Conservation (phyloP, 2,329 filamentous ascomycete genomes). For the Pseudogymnoascus pannorum region DNA sequence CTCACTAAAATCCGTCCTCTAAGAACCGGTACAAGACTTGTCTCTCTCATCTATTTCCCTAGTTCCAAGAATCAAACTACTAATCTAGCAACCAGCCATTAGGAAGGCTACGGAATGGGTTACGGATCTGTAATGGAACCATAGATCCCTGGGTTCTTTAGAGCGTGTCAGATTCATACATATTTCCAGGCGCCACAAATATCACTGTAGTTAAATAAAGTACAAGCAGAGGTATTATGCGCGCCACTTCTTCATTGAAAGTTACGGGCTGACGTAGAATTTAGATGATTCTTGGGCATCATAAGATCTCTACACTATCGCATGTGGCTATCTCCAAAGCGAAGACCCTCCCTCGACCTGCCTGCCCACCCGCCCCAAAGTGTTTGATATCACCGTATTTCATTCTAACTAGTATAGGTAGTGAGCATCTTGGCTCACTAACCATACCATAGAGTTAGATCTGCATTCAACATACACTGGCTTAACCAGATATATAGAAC, state of each 20-base stretch:
- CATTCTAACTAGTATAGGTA: background rate
- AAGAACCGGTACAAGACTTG: background rate
- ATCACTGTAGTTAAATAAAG: background rate
- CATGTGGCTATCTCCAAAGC: no score
- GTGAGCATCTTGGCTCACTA: background rate
- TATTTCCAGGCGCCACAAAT: background rate
- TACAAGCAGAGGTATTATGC: background rate
- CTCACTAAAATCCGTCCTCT: no score
- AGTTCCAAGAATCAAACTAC: background rate
- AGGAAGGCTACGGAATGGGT: background rate
- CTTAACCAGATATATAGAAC: background rate
- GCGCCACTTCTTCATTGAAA: background rate
- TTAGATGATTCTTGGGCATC: background rate
- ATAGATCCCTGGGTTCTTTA: background rate
- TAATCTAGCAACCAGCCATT: background rate
- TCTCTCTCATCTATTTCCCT: background rate
- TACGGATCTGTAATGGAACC: background rate
- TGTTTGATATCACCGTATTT: background rate
- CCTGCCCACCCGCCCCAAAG: background rate
- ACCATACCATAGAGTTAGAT: background rate
- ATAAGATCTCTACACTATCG: no score
- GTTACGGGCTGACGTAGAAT: background rate
- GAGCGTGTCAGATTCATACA: background rate
- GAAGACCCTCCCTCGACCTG: background rate
- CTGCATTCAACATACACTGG: background rate